These are phyloP conservation scores for Asterophora parasitica DNA, from an alignment of 768 basidiomycete genomes.

Conservation along the genomic window DNA sequence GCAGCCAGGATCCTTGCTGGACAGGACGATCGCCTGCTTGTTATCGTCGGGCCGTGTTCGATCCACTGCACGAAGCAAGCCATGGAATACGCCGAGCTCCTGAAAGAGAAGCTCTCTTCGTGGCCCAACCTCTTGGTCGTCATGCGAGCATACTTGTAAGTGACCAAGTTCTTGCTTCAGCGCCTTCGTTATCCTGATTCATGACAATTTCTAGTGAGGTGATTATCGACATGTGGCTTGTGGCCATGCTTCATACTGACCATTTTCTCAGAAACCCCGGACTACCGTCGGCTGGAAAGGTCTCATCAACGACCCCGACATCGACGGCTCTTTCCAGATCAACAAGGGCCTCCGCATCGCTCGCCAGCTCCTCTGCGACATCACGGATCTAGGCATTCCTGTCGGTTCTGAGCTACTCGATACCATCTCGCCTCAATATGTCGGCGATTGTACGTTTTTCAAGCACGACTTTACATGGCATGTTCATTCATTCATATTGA, in stretches of 20 bases:
- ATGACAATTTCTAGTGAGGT: slow-evolving; percentile 29
- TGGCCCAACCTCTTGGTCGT: slow-evolving; percentile 82
- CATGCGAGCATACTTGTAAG: slow-evolving; percentile 97
- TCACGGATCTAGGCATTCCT: slow-evolving; percentile 85
- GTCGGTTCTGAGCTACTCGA: slow-evolving; percentile 95
- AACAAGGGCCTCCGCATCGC: slow-evolving; percentile 94
- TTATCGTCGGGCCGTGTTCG: slow-evolving; percentile 93
- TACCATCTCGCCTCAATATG: slow-evolving; percentile 72
- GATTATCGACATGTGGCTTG: slow-evolving; percentile 4
- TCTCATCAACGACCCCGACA: slow-evolving; percentile 89
- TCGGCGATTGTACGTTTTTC: slow-evolving; percentile 57
- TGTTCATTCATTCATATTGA: slow-evolving; percentile 6
- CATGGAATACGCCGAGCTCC: slow-evolving; percentile 70
- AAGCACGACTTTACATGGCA: no score
- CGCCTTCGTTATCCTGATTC: neutral
- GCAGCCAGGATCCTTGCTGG: slow-evolving; percentile 80
- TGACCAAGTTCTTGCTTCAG: slow-evolving; percentile 13
- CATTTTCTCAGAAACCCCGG: slow-evolving; percentile 70
- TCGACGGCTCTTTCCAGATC: slow-evolving; percentile 92
- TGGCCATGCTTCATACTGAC: neutral
- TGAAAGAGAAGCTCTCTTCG: slow-evolving; percentile 59
- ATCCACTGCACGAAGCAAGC: slow-evolving; percentile 90
- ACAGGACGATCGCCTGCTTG: slow-evolving; percentile 79
- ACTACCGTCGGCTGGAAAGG: slow-evolving; percentile 99
- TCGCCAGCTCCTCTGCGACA: slow-evolving; percentile 84